Percentiles rank a stretch among this genome's conserved stretches.
These are phyloP conservation scores for Penicillium sp. DNA, from an alignment of 2,329 filamentous ascomycete species.

Conservation along the genomic window DNA sequence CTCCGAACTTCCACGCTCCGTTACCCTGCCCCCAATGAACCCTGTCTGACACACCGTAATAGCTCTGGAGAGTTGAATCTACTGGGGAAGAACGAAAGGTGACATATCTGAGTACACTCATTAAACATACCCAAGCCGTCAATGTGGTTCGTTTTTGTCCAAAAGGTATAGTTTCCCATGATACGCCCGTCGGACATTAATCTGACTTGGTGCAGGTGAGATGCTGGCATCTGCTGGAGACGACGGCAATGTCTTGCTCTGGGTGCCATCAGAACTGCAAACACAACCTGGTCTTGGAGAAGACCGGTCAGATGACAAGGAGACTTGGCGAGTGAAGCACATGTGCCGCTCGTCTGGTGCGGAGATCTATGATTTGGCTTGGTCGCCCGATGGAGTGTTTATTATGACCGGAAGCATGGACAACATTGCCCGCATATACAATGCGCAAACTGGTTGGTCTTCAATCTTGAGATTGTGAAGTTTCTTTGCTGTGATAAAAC, in stretches of 20 bases:
- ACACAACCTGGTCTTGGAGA: conserved; percentile 71
- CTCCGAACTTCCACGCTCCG: conserved; percentile 16
- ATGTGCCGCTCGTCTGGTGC: conserved; percentile 95
- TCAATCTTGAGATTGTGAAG: too few relatives aligned
- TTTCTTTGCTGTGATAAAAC: background rate
- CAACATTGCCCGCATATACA: conserved; percentile 96
- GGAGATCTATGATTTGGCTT: conserved; percentile 97
- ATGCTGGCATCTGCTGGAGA: conserved; percentile 92
- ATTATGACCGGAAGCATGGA: conserved; percentile 99
- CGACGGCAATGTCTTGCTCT: conserved; percentile 94
- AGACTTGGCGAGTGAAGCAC: conserved; percentile 94
- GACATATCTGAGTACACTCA: conserved; percentile 85
- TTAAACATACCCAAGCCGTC: conserved; percentile 94
- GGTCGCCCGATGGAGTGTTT: conserved; percentile 94
- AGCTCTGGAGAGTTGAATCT: conserved; percentile 89
- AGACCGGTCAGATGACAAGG: conserved; percentile 86
- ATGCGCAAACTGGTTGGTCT: conserved; percentile 76
- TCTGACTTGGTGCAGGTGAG: conserved; percentile 64
- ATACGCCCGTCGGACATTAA: background rate
- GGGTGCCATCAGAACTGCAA: conserved; percentile 82
- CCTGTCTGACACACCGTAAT: conserved; percentile 38
- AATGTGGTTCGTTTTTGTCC: conserved; percentile 97
- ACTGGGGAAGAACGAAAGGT: conserved; percentile 85
- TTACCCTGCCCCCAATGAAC: conserved; percentile 13
- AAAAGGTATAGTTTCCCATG: conserved; percentile 62